Evolutionary conservation across 2,329 filamentous ascomycete species (phyloP), one percentile per base, ranked within the genome.

Genomic region (Teratosphaeria gauchensis): DNA sequence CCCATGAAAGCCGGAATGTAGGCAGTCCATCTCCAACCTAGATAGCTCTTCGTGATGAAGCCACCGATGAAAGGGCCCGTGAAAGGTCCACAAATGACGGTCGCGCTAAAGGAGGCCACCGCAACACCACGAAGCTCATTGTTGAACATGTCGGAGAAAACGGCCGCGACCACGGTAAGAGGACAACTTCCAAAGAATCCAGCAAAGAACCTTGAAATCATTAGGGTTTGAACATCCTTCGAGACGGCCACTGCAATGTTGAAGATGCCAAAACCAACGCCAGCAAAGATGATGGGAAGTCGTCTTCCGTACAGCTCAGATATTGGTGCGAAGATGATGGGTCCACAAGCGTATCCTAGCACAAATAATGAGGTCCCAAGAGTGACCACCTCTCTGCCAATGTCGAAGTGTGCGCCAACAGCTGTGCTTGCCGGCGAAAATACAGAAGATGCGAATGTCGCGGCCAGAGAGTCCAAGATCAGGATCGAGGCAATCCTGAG

Each of bases 391-490:
- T 72, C 72, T n/a, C 64, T 62, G 12, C 74, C 74, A 14, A 80
- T 71, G n/a, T 70, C 67, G 35, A 77, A 66, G 55, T 80, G 74
- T 21, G 64, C 56, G 1, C 74, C 74, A 35, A 83, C 74, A 0
- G 66, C 69, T 3, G 68, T 58, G 30, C 75, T 74, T 1, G 78
- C 80, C 1, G 75, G 70, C 9, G 73, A 76, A 57, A 70, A 69
- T 19, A 70, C 63, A 4, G 68, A 65, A 57, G 76, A 75, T 64
- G 92, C 74, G 52, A 84, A 82, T 1, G 90, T 92, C 68, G 87
- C 78, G 69, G 64, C 82, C 65, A 90, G 77, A 19, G 88, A 90
- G 5, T 86, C 89, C 68, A 85, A 89, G 8, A 85, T 87, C 51
- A 91, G 76, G 66, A 90, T 86, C 46, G 80, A 78, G 19, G 84